These are phyloP conservation scores for Eutrema salsugineum DNA, from an alignment of 441 rosid genomes.

Conservation along the genomic window DNA sequence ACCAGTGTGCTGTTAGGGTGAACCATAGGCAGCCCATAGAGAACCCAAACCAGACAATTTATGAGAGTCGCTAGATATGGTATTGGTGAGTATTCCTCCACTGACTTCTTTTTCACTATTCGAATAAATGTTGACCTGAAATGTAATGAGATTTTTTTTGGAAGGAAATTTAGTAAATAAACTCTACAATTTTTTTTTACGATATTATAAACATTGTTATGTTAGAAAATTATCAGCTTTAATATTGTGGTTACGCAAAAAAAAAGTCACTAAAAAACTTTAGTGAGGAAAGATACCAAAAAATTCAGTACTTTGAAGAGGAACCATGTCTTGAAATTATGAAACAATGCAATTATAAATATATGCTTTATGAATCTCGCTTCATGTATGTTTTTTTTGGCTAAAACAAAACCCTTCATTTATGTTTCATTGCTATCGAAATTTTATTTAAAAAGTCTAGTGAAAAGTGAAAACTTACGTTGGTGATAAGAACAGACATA, in stretches of 20 bases:
- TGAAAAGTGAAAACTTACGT: conserved; percentile 42
- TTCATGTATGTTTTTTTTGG: neutral
- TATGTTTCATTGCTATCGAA: neutral
- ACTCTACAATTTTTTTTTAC: too few relatives aligned
- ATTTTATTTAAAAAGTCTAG: neutral
- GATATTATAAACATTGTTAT: neutral
- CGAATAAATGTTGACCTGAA: conserved; percentile 74
- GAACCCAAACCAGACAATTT: conserved; percentile 81
- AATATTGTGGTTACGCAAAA: neutral
- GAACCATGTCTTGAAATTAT: neutral
- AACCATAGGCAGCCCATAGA: conserved; percentile 80
- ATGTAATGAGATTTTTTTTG: neutral
- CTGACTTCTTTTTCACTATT: conserved; percentile 70
- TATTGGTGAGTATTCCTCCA: conserved; percentile 69
- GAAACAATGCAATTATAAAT: neutral
- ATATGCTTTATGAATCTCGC: neutral
- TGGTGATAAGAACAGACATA: conserved; percentile 81
- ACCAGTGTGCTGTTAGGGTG: conserved; percentile 71
- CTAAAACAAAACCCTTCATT: too few relatives aligned
- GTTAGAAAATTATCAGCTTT: neutral
- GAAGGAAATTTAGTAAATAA: neutral
- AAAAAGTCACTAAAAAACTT: neutral
- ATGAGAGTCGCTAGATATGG: conserved; percentile 81
- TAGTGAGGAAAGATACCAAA: neutral
- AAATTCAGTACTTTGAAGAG: neutral